A percentile compares a stretch with the other conserved stretches of the same genome.
Evolutionary conservation across 768 basidiomycete genomes (phyloP).

Genomic region (Phlebiopsis gigantea): DNA sequence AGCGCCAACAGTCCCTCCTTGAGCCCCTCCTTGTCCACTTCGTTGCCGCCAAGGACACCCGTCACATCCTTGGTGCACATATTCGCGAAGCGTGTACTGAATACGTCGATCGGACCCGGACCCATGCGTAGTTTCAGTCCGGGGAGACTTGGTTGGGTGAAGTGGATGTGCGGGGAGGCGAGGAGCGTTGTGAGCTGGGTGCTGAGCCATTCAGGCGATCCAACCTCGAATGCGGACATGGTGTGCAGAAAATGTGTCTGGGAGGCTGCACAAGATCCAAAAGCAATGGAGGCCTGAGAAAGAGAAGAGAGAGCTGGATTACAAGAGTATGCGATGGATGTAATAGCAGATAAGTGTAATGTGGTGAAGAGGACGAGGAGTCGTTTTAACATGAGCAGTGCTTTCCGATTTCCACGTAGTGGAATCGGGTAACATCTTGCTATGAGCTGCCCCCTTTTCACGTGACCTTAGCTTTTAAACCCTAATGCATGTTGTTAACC

Average conservation of each 20-base stretch:
- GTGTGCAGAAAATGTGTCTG: background rate
- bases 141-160: conserved; percentile 16
- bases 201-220: conserved; percentile 20
- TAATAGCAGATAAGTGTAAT: background rate
- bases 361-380: background rate
- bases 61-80: conserved; percentile 20
- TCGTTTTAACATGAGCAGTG: background rate
- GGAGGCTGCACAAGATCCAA: background rate
- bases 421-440: too few relatives aligned
- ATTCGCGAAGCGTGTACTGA: conserved; percentile 26
- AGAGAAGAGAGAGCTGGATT: background rate
- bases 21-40: conserved; percentile 22
- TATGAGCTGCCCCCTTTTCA: too few relatives aligned
- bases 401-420: too few relatives aligned
- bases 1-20: conserved; percentile 23
- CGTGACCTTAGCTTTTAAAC: too few relatives aligned
- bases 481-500: too few relatives aligned
- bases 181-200: conserved; percentile 20
- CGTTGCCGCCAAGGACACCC: conserved; percentile 19
- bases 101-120: conserved; percentile 27
- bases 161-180: conserved; percentile 25
- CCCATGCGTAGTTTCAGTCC: conserved; percentile 18
- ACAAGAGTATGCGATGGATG: background rate
- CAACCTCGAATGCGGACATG: conserved; percentile 1
- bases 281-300: background rate